Evolutionary conservation across 306 rosid species (phyloP).

Genomic region (Lagenaria siceraria): DNA sequence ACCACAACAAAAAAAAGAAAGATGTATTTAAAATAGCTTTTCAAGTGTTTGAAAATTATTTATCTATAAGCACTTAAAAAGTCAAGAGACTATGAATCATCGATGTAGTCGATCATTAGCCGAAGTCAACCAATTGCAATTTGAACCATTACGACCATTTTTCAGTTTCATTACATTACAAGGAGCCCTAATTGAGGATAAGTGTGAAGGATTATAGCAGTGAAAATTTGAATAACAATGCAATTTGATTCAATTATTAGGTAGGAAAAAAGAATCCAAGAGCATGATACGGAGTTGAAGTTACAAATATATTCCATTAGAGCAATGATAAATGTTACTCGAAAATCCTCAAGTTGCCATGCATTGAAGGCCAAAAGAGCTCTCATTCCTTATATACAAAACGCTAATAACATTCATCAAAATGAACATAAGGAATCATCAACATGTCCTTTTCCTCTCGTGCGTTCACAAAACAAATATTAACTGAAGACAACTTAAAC

Average conservation of each 20-base stretch:
- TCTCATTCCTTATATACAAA: constrained; percentile 70
- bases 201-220: neutral
- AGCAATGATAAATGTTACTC: constrained; percentile 19
- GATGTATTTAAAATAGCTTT: too few relatives aligned
- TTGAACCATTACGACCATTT: neutral
- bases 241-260: constrained; percentile 18
- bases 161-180: neutral
- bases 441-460: constrained; percentile 38
- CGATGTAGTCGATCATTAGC: too few relatives aligned
- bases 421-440: constrained; percentile 22
- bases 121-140: too few relatives aligned
- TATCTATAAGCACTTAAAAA: too few relatives aligned
- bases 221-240: constrained; percentile 1
- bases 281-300: constrained; percentile 38
- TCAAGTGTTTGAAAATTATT: too few relatives aligned
- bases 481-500: constrained; percentile 34
- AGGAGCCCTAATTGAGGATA: neutral
- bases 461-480: constrained; percentile 38
- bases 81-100: too few relatives aligned
- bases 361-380: constrained; percentile 45
- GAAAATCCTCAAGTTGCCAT: constrained; percentile 37
- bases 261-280: constrained; percentile 15
- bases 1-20: too few relatives aligned
- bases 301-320: constrained; percentile 36
- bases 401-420: constrained; percentile 58